phyloP scores from a whole-genome alignment of 2,329 filamentous ascomycete genomes.

The Aspergillus sp. region DNA sequence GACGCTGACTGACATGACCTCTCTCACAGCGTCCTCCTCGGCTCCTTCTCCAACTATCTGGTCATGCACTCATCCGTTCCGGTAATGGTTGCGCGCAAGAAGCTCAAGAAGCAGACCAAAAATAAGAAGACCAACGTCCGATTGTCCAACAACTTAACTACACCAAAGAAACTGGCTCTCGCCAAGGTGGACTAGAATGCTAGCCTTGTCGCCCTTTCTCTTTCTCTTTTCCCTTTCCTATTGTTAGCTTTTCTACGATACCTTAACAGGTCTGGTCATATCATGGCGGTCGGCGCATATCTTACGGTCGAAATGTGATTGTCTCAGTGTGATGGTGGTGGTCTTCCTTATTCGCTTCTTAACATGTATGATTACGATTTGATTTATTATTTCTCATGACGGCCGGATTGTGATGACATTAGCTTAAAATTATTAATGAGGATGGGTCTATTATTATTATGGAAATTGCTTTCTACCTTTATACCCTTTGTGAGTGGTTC shows the following conservation, averaged over 20 bases:
- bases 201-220: slow-evolving; percentile 1
- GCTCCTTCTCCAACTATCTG: slow-evolving; percentile 95
- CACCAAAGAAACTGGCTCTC: slow-evolving; percentile 67
- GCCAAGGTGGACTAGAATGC: slow-evolving; percentile 71
- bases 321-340: neutral
- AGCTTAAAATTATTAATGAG: neutral
- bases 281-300: slow-evolving; percentile 8
- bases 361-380: slow-evolving; percentile 15
- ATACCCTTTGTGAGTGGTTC: no score
- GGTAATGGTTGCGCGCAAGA: slow-evolving; percentile 96
- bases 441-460: neutral
- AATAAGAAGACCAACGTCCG: slow-evolving; percentile 70
- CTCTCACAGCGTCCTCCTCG: slow-evolving; percentile 76
- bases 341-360: slow-evolving; percentile 1
- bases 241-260: neutral
- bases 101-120: slow-evolving; percentile 77
- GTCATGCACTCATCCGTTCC: slow-evolving; percentile 96
- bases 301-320: neutral
- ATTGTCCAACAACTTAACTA: slow-evolving; percentile 79
- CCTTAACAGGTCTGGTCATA: neutral
- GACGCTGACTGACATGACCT: neutral
- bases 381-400: neutral
- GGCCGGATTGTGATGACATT: neutral
- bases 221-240: neutral
- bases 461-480: no score